Base-by-base conservation (phyloP, 768 basidiomycete species). In the Peribolospora kevripleyi region DNA sequence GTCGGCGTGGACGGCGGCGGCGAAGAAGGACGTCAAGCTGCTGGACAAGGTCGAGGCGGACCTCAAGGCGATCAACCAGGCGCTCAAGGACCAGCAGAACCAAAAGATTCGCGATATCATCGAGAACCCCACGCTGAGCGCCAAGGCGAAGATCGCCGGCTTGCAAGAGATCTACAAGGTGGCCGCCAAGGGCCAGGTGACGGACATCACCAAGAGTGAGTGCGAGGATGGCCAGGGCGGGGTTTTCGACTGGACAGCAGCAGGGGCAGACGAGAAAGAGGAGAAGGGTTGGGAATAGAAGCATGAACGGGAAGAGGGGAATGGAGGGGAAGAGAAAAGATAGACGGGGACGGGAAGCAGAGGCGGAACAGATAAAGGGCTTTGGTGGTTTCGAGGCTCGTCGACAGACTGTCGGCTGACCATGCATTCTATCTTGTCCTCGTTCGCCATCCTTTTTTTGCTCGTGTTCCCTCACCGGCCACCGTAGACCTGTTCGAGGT, bases 41-140 rank as follows among this genome's bases (percentile, higher is more conserved):
- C 81, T 97, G 69, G 78, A 68, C 69, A 80, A 82, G 66, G 84
- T 97, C 63, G 83, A 88, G 68, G 65, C 78, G 50, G 93, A 97
- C 66, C 78, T 97, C 60, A 71, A 69, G 62, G 69, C 70, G 61
- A 76, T 97, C 67, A 72, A 78, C 60, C 73, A 73, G 65, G 72
- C 79, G 66, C 75, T 95, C 68, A 73, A 76, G 65, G 70, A 73
- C 43, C 73, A 25, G 25, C 25, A 25, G 25, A 25, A 75, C 56
- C 73, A 80, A 55, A 77, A 80, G 61, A 68, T 87, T 61, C 70
- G 69, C 56, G 67, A 76, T 3, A 84, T 91, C 70, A 73, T 98
- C 65, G 68, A 70, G 61, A 97, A 98, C 74, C 93, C 93, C 48
- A 90, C 91, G 7, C 76, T 98, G 14, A 84, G 87, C 6, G 68